phyloP scores from a whole-genome alignment of 208 protist species.

The Giardia duodenalis region DNA sequence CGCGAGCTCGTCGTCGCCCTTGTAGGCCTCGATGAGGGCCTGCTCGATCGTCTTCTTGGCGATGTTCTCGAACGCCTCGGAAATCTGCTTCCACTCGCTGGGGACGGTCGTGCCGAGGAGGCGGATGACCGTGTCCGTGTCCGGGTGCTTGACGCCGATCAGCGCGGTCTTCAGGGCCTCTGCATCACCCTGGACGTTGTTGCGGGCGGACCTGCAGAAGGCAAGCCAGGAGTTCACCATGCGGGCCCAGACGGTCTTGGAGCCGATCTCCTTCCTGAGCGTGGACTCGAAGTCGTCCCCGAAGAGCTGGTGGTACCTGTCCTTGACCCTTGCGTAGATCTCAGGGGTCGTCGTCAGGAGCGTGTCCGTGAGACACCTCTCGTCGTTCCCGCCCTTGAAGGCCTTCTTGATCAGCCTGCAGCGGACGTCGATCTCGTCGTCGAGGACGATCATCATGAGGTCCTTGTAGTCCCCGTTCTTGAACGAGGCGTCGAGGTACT shows the following conservation, averaged over 20 bases:
- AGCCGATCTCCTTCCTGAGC: not conserved
- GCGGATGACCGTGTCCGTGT: not conserved
- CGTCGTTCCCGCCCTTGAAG: slow-evolving; percentile 9
- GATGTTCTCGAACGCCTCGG: not conserved
- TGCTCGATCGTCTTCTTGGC: not conserved
- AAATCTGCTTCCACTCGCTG: not conserved
- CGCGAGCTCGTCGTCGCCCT: not conserved
- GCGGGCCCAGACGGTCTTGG: not conserved
- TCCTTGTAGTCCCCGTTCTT: slow-evolving; percentile 10
- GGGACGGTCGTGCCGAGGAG: not conserved
- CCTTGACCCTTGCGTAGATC: not conserved
- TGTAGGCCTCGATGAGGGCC: not conserved
- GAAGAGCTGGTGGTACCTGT: not conserved
- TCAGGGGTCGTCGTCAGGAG: not conserved
- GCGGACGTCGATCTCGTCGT: not conserved
- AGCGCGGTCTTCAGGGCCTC: not conserved
- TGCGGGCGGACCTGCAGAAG: not conserved
- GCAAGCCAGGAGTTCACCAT: not conserved
- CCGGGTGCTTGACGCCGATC: not conserved
- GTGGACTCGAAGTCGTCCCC: not conserved
- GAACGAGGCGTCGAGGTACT: not conserved
- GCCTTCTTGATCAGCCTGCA: slow-evolving; percentile 1
- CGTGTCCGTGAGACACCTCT: not conserved
- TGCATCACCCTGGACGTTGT: not conserved
- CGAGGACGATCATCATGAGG: not conserved